phyloP scores from a whole-genome alignment of 768 basidiomycete species.

The Sistotremastrum suecicum region DNA sequence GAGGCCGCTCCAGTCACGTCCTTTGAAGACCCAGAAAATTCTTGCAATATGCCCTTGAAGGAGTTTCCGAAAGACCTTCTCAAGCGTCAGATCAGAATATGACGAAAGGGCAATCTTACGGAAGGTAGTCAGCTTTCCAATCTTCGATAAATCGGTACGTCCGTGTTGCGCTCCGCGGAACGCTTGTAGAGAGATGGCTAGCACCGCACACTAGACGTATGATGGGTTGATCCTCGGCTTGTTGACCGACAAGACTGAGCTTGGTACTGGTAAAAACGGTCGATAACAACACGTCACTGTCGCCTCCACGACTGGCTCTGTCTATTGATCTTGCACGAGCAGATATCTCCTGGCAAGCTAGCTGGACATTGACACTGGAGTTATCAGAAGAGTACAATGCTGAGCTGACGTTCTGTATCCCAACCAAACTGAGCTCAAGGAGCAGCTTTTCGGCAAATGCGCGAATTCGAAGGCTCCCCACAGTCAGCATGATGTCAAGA shows the following conservation, averaged over 20 bases:
- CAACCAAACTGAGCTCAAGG: slow-evolving; percentile 40
- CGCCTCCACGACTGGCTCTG: slow-evolving; percentile 14
- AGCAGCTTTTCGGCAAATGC: slow-evolving; percentile 60
- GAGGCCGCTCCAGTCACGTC: too few relatives aligned
- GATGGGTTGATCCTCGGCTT: too few relatives aligned
- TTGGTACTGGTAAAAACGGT: not conserved
- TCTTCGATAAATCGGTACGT: slow-evolving; percentile 69
- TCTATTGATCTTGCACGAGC: slow-evolving; percentile 39
- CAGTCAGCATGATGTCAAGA: slow-evolving; percentile 24
- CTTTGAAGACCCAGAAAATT: too few relatives aligned
- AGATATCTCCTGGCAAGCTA: slow-evolving; percentile 36
- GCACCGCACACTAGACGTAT: too few relatives aligned
- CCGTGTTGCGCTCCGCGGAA: slow-evolving; percentile 71
- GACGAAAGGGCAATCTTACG: slow-evolving; percentile 12
- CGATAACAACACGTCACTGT: not conserved
- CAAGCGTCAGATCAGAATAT: too few relatives aligned
- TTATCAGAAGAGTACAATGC: slow-evolving; percentile 13
- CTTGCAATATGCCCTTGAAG: too few relatives aligned
- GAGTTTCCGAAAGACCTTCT: too few relatives aligned
- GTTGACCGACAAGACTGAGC: not conserved
- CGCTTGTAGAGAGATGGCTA: slow-evolving; percentile 13
- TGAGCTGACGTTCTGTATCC: slow-evolving; percentile 24
- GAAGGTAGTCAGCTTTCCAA: slow-evolving; percentile 70
- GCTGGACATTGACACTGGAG: slow-evolving; percentile 32
- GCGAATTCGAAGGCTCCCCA: slow-evolving; percentile 35